phyloP scores from a whole-genome alignment of 208 protist genomes.

The Acanthamoeba rhysodes region DNA sequence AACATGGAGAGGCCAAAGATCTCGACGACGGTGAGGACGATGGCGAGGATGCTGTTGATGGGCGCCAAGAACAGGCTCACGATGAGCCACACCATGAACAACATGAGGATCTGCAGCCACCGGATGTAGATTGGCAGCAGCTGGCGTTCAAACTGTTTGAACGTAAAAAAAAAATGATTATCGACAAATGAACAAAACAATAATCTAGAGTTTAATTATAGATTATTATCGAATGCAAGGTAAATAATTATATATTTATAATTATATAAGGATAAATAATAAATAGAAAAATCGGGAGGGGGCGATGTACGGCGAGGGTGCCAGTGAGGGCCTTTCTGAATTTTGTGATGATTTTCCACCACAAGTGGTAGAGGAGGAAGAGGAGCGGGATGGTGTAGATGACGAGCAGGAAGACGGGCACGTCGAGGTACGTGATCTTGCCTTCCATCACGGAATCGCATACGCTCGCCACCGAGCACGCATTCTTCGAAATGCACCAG shows the following conservation, averaged over 20 bases:
- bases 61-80: conserved; percentile 8
- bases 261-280: too few species aligned
- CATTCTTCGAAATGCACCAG: conserved; percentile 35
- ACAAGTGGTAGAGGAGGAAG: conserved; percentile 39
- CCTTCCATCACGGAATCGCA: neutral
- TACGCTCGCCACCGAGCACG: conserved; percentile 1
- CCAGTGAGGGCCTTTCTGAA: conserved; percentile 48
- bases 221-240: neutral
- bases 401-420: conserved; percentile 47
- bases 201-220: too few species aligned
- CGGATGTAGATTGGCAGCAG: neutral
- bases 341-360: conserved; percentile 50
- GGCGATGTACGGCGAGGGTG: neutral
- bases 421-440: conserved; percentile 37
- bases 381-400: conserved; percentile 35
- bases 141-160: conserved; percentile 15
- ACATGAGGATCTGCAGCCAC: neutral
- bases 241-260: neutral
- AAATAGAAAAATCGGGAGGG: too few species aligned
- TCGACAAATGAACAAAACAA: neutral
- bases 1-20: conserved; percentile 29
- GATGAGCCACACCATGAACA: conserved; percentile 19
- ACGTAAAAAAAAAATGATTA: neutral
- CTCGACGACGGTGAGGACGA: conserved; percentile 14
- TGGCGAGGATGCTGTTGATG: neutral